Evolutionary conservation across 2,329 filamentous ascomycete genomes (phyloP), one percentile per base, ranked within the genome.

Genomic region (Graphium sp.): DNA sequence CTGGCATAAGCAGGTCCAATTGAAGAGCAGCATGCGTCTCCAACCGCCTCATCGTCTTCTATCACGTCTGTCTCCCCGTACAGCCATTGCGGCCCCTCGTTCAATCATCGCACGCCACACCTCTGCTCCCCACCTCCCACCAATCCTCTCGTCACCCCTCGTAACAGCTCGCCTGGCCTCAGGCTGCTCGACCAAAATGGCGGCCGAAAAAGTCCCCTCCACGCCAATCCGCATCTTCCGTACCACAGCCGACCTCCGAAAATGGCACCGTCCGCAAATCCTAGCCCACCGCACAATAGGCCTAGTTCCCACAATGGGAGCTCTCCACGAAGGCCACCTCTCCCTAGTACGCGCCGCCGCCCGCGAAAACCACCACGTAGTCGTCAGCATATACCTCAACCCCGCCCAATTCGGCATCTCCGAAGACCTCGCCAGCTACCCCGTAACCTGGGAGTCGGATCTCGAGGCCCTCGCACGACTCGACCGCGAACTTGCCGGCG

Each of bases 301-400:
- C 34, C 71, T 98, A 17, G 84, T 98, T 20, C 89, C 89, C 2
- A 98, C 89, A 18, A 95, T 98, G 89, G 89, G 89, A 36, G 89
- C 89, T 28, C 66, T 98, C n/a, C 89, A 98, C 52, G 68, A 74
- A 31, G 89, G 89, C 22, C 89, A 98, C 53, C 55, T 93, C 29
- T 79, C 80, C 4, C 66, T 98, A 14, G 78, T 93, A 43, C 78
- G 82, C 34, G 68, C 74, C 40, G 89, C 89, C 4, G 85, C 85
- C 2, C 60, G 63, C 26, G 82, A 92, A 42, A 89, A 84, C 54
- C 77, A 80, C 38, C 69, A 84, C 41, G 80, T 95, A 32, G 74
- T 94, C 35, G 80, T 98, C 32, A 84, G 78, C 46, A 76, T 95
- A 40, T 98, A 87, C 50, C 80, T 98, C 44, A 98, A 98, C 51